Evolutionary conservation across 2,329 filamentous ascomycete genomes (phyloP).

Genomic region (Trichoderma pleuroti): DNA sequence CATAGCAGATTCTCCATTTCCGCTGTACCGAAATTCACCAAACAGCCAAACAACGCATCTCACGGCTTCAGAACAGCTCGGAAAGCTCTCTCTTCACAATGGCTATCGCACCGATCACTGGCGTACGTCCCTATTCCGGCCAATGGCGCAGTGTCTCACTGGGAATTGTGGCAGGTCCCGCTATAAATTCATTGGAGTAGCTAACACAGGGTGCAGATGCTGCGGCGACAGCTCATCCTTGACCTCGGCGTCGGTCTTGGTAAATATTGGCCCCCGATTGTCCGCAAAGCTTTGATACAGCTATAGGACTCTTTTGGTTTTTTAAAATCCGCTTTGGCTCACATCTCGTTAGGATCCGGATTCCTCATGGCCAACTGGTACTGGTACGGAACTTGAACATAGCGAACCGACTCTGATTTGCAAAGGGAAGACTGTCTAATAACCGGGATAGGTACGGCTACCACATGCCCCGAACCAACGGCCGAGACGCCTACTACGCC

Average conservation of each 20-base stretch:
- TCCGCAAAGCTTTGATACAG: background rate
- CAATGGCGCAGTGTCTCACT: conserved; percentile 32
- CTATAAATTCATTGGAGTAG: conserved; percentile 1
- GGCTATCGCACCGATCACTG: conserved; percentile 56
- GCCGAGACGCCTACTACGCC: conserved; percentile 57
- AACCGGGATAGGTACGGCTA: conserved; percentile 52
- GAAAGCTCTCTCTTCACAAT: conserved; percentile 39
- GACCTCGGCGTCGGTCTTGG: conserved; percentile 55
- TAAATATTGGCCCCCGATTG: conserved; percentile 33
- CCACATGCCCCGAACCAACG: conserved; percentile 58
- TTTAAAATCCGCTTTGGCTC: conserved; percentile 27
- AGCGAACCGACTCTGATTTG: background rate
- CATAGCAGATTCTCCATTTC: conserved; percentile 12
- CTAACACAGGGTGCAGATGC: conserved; percentile 44
- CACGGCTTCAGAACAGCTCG: conserved; percentile 25
- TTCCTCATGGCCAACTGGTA: conserved; percentile 53
- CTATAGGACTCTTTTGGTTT: background rate
- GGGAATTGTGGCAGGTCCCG: conserved; percentile 34
- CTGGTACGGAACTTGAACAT: conserved; percentile 46
- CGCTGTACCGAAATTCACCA: conserved; percentile 17
- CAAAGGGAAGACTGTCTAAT: background rate
- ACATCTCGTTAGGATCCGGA: conserved; percentile 46
- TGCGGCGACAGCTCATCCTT: conserved; percentile 56
- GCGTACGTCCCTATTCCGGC: conserved; percentile 45
- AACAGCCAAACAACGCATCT: conserved; percentile 24